Evolutionary conservation across 768 basidiomycete genomes (phyloP).

Genomic region (Hericium coralloides): DNA sequence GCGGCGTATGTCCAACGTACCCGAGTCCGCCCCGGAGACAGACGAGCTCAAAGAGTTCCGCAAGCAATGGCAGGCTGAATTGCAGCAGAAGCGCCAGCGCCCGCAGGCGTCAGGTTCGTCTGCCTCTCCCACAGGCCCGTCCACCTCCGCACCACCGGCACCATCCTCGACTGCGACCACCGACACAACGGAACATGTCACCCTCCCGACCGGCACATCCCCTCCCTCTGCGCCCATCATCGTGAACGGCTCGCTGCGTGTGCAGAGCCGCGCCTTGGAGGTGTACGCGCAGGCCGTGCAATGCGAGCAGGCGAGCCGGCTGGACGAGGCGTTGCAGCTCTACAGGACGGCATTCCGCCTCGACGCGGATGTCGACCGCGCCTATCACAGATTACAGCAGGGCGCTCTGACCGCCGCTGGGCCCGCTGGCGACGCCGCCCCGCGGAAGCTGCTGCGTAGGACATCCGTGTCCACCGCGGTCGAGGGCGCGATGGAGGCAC

Average conservation of each 20-base stretch:
- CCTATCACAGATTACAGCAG: conserved; percentile 52
- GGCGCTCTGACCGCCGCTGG: conserved; percentile 5
- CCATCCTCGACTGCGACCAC: neutral
- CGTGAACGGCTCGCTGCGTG: conserved; percentile 12
- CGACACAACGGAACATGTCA: neutral
- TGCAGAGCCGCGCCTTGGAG: conserved; percentile 43
- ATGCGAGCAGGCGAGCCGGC: conserved; percentile 61
- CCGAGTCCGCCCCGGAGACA: conserved; percentile 26
- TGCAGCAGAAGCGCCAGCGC: conserved; percentile 22
- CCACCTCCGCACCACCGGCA: too few relatives aligned
- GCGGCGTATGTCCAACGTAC: too few relatives aligned
- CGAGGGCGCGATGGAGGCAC: neutral
- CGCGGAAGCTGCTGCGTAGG: neutral
- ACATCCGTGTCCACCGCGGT: neutral
- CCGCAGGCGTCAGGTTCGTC: neutral
- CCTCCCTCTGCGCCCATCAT: neutral
- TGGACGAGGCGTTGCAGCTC: conserved; percentile 66
- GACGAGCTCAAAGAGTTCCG: conserved; percentile 63
- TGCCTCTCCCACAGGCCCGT: too few relatives aligned
- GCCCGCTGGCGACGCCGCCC: neutral
- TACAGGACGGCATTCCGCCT: conserved; percentile 79
- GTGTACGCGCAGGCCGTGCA: conserved; percentile 64
- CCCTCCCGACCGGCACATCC: neutral
- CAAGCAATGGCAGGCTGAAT: conserved; percentile 64
- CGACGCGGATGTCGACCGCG: conserved; percentile 67